Base-by-base conservation (phyloP, 1,284 basidiomycete species). In the Ceratobasidium theobromae region DNA sequence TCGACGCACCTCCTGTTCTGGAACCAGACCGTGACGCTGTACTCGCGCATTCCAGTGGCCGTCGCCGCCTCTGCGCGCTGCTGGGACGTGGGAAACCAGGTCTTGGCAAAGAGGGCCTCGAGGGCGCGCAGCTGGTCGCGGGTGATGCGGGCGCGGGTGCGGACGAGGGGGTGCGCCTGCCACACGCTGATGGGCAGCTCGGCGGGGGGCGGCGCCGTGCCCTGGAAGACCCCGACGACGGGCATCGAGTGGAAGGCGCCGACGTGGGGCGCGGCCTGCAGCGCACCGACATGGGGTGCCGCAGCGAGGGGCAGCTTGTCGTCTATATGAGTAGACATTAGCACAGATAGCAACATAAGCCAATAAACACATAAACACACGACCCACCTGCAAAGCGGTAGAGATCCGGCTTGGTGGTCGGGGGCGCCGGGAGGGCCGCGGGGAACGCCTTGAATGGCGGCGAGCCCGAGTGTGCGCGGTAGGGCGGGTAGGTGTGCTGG, bases 21-120 rank as follows among this genome's bases (percentile, higher is more conserved):
- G 35, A 60, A 60, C 57, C 57, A 60, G 11, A 60, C 57, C 9
- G 57, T 60, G 32, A 60, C 57, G 46, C 57, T 60, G 27, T 60
- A 60, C 43, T 60, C 57, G 32, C 57, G 57, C 57, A 60, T 60
- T 21, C 57, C 57, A 12, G 57, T 60, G 27, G 45, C 57, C 28
- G 28, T 51, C 18, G 57, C 57, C 9, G 57, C 57, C 35, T 60
- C 57, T 25, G 45, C 57, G 30, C 57, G 57, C 46, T 60, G 57
- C 45, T 60, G 57, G 23, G 57, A 60, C 14, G 57, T 60, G 6
- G 57, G 57, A 32, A 60, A 60, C 57, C 57, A 60, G 8, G 57
- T 60, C 32, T 60, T 60, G 43, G 30, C 46, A 60, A 60, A 60
- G 3, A 60, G 45, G 18, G 57, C 57, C 32, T 60, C 57, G 57